A percentile compares a stretch with the other conserved stretches of the same genome.
Evolutionary conservation across 768 basidiomycete species (phyloP).

Genomic region (Omphalotus guepiniiformis): DNA sequence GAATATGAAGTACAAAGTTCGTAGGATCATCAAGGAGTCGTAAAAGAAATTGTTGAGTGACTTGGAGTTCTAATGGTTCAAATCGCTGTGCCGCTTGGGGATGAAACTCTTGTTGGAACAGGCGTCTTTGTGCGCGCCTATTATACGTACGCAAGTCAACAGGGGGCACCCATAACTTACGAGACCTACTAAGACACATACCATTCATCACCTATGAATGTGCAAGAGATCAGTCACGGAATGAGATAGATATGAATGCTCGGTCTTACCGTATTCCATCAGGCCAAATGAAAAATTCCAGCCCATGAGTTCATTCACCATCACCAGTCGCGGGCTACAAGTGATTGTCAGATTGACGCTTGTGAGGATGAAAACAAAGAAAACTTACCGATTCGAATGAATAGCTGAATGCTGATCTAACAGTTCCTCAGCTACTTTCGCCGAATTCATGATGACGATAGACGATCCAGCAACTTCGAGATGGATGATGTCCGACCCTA

Average conservation of each 20-base stretch:
- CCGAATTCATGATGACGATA: conserved; percentile 28
- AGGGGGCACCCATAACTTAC: not conserved
- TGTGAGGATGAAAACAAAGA: no score
- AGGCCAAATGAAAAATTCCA: conserved; percentile 17
- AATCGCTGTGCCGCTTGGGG: conserved; percentile 13
- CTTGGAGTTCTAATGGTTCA: conserved; percentile 18
- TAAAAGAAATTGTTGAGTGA: conserved; percentile 20
- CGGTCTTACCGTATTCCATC: conserved; percentile 17
- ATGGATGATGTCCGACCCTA: conserved; percentile 25
- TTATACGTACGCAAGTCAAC: not conserved
- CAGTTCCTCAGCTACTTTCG: conserved; percentile 28
- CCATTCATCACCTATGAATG: conserved; percentile 17
- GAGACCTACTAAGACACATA: not conserved
- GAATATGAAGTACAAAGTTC: conserved; percentile 12
- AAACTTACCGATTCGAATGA: conserved; percentile 31
- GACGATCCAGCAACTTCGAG: conserved; percentile 20
- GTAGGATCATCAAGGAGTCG: conserved; percentile 17
- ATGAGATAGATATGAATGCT: not conserved
- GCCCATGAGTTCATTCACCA: conserved; percentile 18
- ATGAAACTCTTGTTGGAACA: conserved; percentile 22
- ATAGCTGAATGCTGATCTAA: conserved; percentile 30
- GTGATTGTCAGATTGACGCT: not conserved
- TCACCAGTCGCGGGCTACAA: conserved; percentile 11
- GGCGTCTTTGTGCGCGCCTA: conserved; percentile 22
- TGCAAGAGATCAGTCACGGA: no score